phyloP scores from a whole-genome alignment of 2,329 filamentous ascomycete genomes.

The Aspergillus terreus region DNA sequence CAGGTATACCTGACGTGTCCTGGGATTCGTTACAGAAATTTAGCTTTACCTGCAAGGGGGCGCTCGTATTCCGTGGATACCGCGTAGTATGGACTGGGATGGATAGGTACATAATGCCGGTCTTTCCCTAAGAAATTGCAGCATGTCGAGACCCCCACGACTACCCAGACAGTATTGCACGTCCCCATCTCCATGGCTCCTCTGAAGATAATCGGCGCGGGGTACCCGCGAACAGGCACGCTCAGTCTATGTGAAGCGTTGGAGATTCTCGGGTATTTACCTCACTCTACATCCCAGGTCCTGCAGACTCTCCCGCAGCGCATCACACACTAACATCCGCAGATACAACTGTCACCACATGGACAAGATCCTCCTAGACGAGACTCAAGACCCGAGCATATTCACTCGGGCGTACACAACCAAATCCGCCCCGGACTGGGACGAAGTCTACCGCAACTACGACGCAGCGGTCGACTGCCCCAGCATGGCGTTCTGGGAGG shows the following conservation, averaged over 20 bases:
- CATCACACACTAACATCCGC: too few relatives aligned
- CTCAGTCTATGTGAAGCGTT: neutral
- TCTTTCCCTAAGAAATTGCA: too few relatives aligned
- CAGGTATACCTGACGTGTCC: too few relatives aligned
- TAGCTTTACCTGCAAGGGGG: too few relatives aligned
- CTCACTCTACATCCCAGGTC: neutral
- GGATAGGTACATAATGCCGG: too few relatives aligned
- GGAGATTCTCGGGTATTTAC: neutral
- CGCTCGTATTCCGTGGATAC: too few relatives aligned
- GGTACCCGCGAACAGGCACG: neutral
- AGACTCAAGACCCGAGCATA: neutral
- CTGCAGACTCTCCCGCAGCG: too few relatives aligned
- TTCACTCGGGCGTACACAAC: neutral
- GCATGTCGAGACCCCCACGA: too few relatives aligned
- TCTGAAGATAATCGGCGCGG: neutral
- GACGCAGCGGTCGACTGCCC: neutral
- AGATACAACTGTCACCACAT: neutral
- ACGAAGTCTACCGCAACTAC: neutral
- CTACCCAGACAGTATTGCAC: too few relatives aligned
- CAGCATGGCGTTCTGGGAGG: neutral
- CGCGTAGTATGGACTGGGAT: too few relatives aligned
- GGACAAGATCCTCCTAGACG: neutral
- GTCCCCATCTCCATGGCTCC: neutral
- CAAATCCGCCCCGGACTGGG: neutral
- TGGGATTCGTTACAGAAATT: too few relatives aligned